Conservation (phyloP, 1,284 basidiomycete genomes). For the Fereydounia khargensis region DNA sequence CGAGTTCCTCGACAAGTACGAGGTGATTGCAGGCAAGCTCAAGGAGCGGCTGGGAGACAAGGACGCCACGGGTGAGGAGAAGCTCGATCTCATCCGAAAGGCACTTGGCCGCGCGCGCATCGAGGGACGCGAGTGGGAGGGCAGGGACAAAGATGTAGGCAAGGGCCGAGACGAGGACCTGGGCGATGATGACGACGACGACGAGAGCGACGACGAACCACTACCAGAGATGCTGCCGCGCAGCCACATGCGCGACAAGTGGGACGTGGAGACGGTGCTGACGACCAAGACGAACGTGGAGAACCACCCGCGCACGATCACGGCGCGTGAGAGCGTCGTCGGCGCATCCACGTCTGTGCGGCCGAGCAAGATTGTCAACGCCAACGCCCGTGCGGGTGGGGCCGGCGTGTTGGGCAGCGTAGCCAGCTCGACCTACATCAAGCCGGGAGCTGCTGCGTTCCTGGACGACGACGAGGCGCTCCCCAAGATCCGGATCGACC, state of each 20-base stretch:
- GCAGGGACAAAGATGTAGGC: conserved; percentile 52
- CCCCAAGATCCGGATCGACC: conserved; percentile 47
- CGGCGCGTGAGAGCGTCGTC: conserved; percentile 38
- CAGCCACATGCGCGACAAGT: conserved; percentile 44
- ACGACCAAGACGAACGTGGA: conserved; percentile 54
- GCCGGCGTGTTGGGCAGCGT: conserved; percentile 1
- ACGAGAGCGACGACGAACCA: conserved; percentile 60
- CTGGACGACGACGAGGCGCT: conserved; percentile 27
- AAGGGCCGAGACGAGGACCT: conserved; percentile 59
- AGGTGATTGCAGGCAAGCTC: conserved; percentile 81
- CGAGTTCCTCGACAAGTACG: conserved; percentile 89
- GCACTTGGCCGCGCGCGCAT: conserved; percentile 44
- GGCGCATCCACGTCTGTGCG: conserved; percentile 2
- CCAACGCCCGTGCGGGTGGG: conserved; percentile 19
- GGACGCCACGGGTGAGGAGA: conserved; percentile 63
- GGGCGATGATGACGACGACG: conserved; percentile 73
- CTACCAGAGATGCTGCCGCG: conserved; percentile 25
- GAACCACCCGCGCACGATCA: conserved; percentile 51
- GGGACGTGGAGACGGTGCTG: conserved; percentile 55
- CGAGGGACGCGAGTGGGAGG: conserved; percentile 27
- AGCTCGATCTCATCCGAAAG: conserved; percentile 62
- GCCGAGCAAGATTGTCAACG: conserved; percentile 5
- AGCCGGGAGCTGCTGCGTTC: conserved; percentile 19
- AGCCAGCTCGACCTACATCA: conserved; percentile 16
- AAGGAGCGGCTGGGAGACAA: conserved; percentile 61